Percentiles rank a stretch among this genome's conserved stretches.
Conservation (phyloP, 768 basidiomycete genomes). For the Coprinopsis marcescibilis region DNA sequence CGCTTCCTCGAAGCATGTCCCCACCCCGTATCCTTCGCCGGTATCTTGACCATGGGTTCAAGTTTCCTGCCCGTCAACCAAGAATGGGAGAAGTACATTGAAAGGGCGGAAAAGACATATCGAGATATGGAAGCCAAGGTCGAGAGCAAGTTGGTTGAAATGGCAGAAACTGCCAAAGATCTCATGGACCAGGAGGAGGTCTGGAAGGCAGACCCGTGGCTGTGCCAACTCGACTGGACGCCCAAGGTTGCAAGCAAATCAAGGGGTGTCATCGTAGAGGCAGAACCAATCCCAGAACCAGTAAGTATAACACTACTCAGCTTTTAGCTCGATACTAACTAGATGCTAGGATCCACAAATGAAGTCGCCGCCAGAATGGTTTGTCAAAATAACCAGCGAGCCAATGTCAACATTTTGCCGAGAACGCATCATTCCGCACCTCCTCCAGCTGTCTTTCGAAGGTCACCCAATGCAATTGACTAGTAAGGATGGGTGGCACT, state of each 20-base stretch:
- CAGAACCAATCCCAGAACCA: conserved; percentile 10
- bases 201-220: conserved; percentile 77
- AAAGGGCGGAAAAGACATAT: conserved; percentile 73
- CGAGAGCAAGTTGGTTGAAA: conserved; percentile 66
- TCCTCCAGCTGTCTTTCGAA: conserved; percentile 60
- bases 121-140: conserved; percentile 64
- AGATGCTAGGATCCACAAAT: not conserved
- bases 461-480: conserved; percentile 54
- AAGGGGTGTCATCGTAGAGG: conserved; percentile 42
- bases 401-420: conserved; percentile 36
- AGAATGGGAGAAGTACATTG: conserved; percentile 80
- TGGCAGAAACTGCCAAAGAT: conserved; percentile 66
- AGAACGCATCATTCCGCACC: conserved; percentile 57
- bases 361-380: conserved; percentile 48
- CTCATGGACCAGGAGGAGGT: conserved; percentile 40
- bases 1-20: conserved; percentile 80
- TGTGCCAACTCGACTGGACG: conserved; percentile 92
- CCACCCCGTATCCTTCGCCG: conserved; percentile 89
- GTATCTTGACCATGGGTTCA: conserved; percentile 86
- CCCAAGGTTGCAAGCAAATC: conserved; percentile 74
- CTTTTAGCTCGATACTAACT: not conserved
- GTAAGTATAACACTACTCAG: conserved; percentile 6
- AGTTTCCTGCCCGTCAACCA: conserved; percentile 89
- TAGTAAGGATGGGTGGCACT: conserved; percentile 64
- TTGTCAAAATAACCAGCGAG: conserved; percentile 38